These are phyloP conservation scores for Gentiana straminea DNA, from an alignment of 257 asterid species.

Conservation along the genomic window DNA sequence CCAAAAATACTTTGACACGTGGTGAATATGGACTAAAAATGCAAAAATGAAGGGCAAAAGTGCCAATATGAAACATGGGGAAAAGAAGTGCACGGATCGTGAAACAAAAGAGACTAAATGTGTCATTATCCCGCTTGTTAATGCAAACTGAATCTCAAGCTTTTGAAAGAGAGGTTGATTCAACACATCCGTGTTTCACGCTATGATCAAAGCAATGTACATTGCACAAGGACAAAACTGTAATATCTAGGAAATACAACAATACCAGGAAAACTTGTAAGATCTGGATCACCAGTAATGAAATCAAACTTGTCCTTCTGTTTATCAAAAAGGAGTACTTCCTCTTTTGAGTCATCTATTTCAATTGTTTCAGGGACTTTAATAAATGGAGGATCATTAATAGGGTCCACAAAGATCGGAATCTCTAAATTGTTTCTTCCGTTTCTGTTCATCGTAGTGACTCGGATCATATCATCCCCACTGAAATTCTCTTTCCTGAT, in stretches of 20 bases:
- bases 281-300: slow-evolving; percentile 71
- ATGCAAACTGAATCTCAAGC: too few species aligned
- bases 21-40: too few species aligned
- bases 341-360: slow-evolving; percentile 42
- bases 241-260: background rate
- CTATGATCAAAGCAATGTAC: too few species aligned
- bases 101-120: too few species aligned
- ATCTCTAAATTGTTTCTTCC: slow-evolving; percentile 56
- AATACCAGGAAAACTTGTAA: slow-evolving; percentile 63
- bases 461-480: slow-evolving; percentile 50
- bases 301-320: slow-evolving; percentile 22
- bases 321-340: slow-evolving; percentile 40
- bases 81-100: too few species aligned
- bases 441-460: slow-evolving; percentile 55
- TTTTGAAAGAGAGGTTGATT: too few species aligned
- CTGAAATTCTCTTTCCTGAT: slow-evolving; percentile 58
- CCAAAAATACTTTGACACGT: too few species aligned
- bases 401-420: slow-evolving; percentile 68
- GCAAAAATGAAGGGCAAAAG: too few species aligned
- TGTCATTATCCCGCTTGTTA: too few species aligned
- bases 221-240: too few species aligned
- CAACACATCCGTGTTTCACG: too few species aligned
- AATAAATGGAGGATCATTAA: slow-evolving; percentile 77
- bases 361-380: slow-evolving; percentile 56
- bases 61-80: too few species aligned